Percentiles rank a stretch among this genome's conserved stretches.
Evolutionary conservation across 768 basidiomycete species (phyloP).

Genomic region (Leucocoprinus leucothites): DNA sequence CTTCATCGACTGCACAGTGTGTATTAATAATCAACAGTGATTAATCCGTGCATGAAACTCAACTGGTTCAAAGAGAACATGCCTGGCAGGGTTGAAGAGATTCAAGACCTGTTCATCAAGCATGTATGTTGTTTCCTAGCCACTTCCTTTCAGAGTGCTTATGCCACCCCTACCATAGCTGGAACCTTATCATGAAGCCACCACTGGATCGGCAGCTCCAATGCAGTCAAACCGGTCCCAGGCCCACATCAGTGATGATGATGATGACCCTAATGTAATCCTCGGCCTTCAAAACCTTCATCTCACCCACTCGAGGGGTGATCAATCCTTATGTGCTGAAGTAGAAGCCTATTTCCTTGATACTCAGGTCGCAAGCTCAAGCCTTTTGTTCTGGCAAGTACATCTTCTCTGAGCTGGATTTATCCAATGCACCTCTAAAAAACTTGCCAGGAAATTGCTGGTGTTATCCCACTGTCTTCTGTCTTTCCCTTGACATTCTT

Average conservation of each 20-base stretch:
- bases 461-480: background rate
- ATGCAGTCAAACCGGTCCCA: too few relatives aligned
- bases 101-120: background rate
- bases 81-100: background rate
- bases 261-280: too few relatives aligned
- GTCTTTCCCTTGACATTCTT: slow-evolving; percentile 8
- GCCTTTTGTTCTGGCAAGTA: slow-evolving; percentile 2
- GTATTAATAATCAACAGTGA: background rate
- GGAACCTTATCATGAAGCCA: too few relatives aligned
- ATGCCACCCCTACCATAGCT: too few relatives aligned
- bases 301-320: too few relatives aligned
- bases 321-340: background rate
- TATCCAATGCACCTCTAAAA: too few relatives aligned
- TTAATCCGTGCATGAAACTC: background rate
- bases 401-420: background rate
- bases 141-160: too few relatives aligned
- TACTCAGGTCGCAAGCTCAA: background rate
- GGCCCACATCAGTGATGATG: too few relatives aligned
- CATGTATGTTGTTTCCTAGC: background rate
- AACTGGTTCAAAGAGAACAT: background rate
- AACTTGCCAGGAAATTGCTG: too few relatives aligned
- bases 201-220: too few relatives aligned
- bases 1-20: background rate
- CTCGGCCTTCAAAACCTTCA: too few relatives aligned
- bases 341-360: slow-evolving; percentile 4